Evolutionary conservation across 208 protist genomes (phyloP).

Genomic region (Leishmania major): DNA sequence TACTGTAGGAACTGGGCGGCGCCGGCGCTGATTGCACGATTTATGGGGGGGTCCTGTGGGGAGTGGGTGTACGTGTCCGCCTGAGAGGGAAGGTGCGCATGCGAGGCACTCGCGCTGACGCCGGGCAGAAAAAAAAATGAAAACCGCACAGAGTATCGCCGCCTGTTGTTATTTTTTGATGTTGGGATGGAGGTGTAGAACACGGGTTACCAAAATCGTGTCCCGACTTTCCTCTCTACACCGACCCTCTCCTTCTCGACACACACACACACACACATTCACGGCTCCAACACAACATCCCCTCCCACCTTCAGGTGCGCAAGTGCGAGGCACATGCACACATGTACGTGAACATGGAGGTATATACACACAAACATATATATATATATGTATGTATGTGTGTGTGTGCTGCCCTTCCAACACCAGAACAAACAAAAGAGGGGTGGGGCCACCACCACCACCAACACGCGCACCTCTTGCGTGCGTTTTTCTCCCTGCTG

Average conservation of each 20-base stretch:
- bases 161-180: background rate
- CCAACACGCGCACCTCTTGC: background rate
- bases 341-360: background rate
- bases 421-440: background rate
- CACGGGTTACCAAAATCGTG: background rate
- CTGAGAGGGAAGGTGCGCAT: background rate
- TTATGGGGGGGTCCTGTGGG: background rate
- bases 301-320: background rate
- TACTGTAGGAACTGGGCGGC: conserved; percentile 2
- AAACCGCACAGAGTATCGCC: background rate
- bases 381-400: no score
- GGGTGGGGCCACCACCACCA: background rate
- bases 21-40: background rate
- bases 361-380: background rate
- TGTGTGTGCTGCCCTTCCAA: background rate
- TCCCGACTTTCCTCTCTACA: background rate
- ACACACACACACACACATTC: no score
- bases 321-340: background rate
- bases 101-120: background rate
- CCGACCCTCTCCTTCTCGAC: background rate
- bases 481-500: background rate
- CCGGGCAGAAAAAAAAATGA: background rate
- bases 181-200: background rate
- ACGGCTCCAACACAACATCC: background rate
- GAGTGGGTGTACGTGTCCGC: background rate